phyloP scores from a whole-genome alignment of 768 basidiomycete genomes.

The Erythrobasidium yunnanense region DNA sequence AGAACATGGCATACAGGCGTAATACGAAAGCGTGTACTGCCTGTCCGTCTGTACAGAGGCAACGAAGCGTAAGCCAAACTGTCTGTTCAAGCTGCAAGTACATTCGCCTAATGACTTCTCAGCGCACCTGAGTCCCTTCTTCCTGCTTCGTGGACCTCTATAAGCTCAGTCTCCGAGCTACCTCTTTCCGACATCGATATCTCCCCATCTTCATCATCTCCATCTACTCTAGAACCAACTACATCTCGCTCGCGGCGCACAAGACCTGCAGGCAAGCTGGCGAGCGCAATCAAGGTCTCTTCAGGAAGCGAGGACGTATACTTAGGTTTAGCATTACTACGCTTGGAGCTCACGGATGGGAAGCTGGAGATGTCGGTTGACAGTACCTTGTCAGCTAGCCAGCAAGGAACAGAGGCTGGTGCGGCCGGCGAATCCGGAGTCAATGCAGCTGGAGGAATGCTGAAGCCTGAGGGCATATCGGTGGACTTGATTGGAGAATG shows the following conservation, averaged over 20 bases:
- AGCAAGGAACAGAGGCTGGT: too few relatives aligned
- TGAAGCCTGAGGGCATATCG: neutral
- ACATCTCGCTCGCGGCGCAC: slow-evolving; percentile 2
- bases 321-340: slow-evolving; percentile 20
- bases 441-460: slow-evolving; percentile 15
- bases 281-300: slow-evolving; percentile 11
- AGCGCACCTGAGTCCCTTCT: slow-evolving; percentile 5
- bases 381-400: neutral
- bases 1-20: slow-evolving; percentile 91
- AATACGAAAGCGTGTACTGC: slow-evolving; percentile 77
- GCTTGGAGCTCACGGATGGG: slow-evolving; percentile 16
- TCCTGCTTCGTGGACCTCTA: neutral
- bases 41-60: slow-evolving; percentile 53
- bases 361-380: neutral
- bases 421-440: neutral
- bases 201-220: too few relatives aligned
- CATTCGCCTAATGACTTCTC: neutral
- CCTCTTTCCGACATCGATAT: slow-evolving; percentile 9
- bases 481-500: neutral
- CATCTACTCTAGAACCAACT: too few relatives aligned
- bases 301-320: slow-evolving; percentile 5
- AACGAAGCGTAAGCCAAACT: slow-evolving; percentile 38
- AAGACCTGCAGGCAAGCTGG: slow-evolving; percentile 21
- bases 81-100: neutral
- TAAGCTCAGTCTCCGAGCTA: neutral